Conservation (phyloP, 2,329 filamentous ascomycete species). For the Ilyonectria mors-panacis region DNA sequence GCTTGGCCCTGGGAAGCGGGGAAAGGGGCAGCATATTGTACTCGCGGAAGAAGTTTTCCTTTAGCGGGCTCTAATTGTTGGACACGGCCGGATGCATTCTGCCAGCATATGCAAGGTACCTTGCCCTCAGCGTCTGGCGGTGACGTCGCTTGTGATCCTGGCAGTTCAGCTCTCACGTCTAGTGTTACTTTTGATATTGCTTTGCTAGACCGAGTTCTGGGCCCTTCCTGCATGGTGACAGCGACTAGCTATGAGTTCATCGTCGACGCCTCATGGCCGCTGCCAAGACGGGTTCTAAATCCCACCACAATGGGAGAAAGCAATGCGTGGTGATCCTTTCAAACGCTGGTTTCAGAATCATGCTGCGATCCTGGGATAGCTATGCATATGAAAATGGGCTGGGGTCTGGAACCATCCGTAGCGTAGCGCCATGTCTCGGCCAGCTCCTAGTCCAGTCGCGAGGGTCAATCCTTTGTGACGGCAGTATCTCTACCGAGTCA, state of each 20-base stretch:
- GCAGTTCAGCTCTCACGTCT: neutral
- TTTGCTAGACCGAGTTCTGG: neutral
- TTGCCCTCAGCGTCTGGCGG: too few relatives aligned
- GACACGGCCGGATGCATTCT: slow-evolving; percentile 2
- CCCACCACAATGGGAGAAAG: neutral
- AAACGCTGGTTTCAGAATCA: neutral
- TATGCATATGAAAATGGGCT: neutral
- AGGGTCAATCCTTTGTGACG: neutral
- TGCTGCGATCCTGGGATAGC: too few relatives aligned
- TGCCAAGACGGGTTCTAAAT: neutral
- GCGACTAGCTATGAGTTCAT: neutral
- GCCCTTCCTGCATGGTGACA: neutral
- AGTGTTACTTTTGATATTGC: too few relatives aligned
- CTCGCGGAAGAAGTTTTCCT: slow-evolving; percentile 2
- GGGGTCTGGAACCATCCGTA: neutral
- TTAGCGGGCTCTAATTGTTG: neutral
- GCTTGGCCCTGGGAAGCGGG: slow-evolving; percentile 1
- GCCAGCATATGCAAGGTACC: slow-evolving; percentile 4
- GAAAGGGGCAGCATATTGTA: neutral
- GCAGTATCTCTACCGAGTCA: slow-evolving; percentile 10
- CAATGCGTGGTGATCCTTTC: too few relatives aligned
- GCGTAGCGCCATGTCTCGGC: neutral
- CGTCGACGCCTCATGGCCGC: neutral
- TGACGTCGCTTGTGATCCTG: neutral
- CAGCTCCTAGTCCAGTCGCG: neutral